Conservation (phyloP, 2,329 filamentous ascomycete genomes). For the Paecilomyces variotii region DNA sequence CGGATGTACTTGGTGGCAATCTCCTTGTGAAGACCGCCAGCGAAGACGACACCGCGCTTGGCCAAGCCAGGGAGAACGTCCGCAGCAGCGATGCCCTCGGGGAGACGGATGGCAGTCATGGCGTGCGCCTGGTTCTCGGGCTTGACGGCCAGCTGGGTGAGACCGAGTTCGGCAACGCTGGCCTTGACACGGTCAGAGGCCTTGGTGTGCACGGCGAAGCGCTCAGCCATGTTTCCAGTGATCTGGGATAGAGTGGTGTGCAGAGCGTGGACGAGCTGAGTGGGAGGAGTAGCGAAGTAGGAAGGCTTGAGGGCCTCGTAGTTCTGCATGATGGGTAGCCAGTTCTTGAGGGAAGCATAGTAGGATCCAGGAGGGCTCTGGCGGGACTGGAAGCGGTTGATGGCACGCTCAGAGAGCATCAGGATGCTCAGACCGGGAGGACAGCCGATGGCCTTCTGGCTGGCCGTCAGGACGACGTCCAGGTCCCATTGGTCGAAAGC, state of each 20-base stretch:
- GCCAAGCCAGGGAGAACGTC: conserved; percentile 78
- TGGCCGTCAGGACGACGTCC: conserved; percentile 87
- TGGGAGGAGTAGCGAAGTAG: conserved; percentile 95
- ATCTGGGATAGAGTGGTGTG: conserved; percentile 86
- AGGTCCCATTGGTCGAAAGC: conserved; percentile 91
- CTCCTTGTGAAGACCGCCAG: conserved; percentile 91
- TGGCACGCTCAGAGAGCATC: conserved; percentile 84
- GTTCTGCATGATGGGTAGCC: conserved; percentile 97
- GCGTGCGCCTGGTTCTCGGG: conserved; percentile 89
- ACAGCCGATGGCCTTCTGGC: conserved; percentile 93
- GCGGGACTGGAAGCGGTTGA: conserved; percentile 69
- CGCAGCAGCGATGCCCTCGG: conserved; percentile 69
- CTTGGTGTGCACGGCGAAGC: conserved; percentile 73
- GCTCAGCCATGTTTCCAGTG: conserved; percentile 66
- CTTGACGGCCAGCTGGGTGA: conserved; percentile 78
- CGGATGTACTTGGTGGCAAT: conserved; percentile 89
- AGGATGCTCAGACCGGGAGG: conserved; percentile 90
- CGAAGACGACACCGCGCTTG: conserved; percentile 86
- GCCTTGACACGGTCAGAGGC: conserved; percentile 82
- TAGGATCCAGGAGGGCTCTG: conserved; percentile 79
- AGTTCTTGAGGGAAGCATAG: conserved; percentile 96
- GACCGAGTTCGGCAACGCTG: conserved; percentile 67
- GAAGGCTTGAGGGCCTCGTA: conserved; percentile 97
- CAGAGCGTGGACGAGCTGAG: conserved; percentile 85
- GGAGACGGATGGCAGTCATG: conserved; percentile 97